These are phyloP conservation scores for Oxyria digyna DNA, from an alignment of 148 eudicot genomes.

Conservation along the genomic window DNA sequence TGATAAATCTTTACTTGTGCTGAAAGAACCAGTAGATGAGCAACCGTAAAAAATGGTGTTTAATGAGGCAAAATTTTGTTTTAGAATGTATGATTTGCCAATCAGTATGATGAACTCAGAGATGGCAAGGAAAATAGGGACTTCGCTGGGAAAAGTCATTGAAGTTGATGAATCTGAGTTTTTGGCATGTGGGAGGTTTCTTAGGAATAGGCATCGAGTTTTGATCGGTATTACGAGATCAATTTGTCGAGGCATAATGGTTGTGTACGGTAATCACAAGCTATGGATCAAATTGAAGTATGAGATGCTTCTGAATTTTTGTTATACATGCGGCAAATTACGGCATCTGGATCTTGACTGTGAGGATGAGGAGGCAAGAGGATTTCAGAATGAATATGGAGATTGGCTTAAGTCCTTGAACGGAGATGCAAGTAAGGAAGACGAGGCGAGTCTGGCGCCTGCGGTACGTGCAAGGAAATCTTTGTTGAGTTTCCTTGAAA, in stretches of 20 bases:
- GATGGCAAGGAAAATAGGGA: neutral
- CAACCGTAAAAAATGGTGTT: no score
- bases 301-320: neutral
- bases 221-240: neutral
- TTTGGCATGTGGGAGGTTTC: neutral
- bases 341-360: neutral
- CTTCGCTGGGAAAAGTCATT: neutral
- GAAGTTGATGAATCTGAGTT: neutral
- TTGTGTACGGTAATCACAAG: neutral
- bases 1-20: no score
- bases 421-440: no score
- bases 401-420: neutral
- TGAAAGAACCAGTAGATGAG: no score
- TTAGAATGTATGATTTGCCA: no score
- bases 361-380: neutral
- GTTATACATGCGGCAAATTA: neutral
- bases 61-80: no score
- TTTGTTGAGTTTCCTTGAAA: no score
- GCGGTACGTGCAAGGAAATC: no score
- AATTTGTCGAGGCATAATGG: neutral
- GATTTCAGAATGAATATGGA: neutral
- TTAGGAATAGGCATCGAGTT: neutral
- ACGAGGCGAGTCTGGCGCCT: no score
- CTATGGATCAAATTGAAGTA: neutral
- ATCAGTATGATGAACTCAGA: constrained; percentile 3